Evolutionary conservation across 371 early-diverging fungal species (phyloP).

Genomic region (Mucor mucedo): DNA sequence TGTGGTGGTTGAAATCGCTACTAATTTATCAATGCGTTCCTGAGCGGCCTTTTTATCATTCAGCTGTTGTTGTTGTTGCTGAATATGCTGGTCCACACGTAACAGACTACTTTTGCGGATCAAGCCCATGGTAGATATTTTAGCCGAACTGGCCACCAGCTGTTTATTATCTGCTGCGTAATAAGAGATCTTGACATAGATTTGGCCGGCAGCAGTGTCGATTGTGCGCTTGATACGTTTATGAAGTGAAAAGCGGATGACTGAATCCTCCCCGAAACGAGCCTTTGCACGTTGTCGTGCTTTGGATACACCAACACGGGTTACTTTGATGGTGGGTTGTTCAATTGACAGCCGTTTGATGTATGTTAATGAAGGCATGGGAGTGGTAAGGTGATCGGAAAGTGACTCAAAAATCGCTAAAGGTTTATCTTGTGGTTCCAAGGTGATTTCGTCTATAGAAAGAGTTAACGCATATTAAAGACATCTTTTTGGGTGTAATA

Average conservation of each 20-base stretch:
- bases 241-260: slow-evolving; percentile 57
- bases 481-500: not conserved
- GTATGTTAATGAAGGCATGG: slow-evolving; percentile 57
- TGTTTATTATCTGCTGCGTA: slow-evolving; percentile 32
- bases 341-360: slow-evolving; percentile 43
- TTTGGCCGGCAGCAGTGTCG: slow-evolving; percentile 40
- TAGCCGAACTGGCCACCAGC: slow-evolving; percentile 7
- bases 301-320: slow-evolving; percentile 41
- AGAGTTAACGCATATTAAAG: too few species aligned
- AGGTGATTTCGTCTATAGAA: slow-evolving; percentile 57
- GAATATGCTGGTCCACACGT: slow-evolving; percentile 22
- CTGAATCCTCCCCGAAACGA: slow-evolving; percentile 50
- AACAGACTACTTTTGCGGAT: slow-evolving; percentile 27
- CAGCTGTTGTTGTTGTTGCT: slow-evolving; percentile 15
- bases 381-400: slow-evolving; percentile 64
- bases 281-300: slow-evolving; percentile 40
- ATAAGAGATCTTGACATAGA: slow-evolving; percentile 51
- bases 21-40: slow-evolving; percentile 49
- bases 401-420: slow-evolving; percentile 65
- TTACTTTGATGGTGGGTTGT: slow-evolving; percentile 39
- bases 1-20: slow-evolving; percentile 38
- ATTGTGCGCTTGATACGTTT: slow-evolving; percentile 55
- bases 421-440: slow-evolving; percentile 63
- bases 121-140: slow-evolving; percentile 26
- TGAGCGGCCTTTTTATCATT: slow-evolving; percentile 10